These are phyloP conservation scores for Rhytidiadelphus loreus DNA, from an alignment of 225 moss, liverwort and hornwort genomes.

Conservation along the genomic window DNA sequence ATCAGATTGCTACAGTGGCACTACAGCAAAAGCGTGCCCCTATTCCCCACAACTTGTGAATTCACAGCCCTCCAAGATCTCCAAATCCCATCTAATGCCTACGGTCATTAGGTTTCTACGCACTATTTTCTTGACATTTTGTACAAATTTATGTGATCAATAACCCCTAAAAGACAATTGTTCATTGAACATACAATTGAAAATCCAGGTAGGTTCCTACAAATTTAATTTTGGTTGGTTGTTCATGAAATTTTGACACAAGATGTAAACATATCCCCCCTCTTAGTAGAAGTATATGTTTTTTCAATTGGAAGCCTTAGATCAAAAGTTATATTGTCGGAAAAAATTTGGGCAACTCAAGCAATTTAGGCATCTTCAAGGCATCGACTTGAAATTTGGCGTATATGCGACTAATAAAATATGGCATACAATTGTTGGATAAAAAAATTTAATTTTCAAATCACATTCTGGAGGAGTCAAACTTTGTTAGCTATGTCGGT, in stretches of 20 bases:
- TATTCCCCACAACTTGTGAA: too few relatives aligned
- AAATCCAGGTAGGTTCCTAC: accelerated
- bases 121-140: not conserved
- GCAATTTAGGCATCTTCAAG: not conserved
- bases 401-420: not conserved
- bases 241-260: not conserved
- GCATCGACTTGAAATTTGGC: not conserved
- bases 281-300: too few relatives aligned
- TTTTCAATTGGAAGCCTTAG: too few relatives aligned
- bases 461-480: too few relatives aligned
- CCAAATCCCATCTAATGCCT: too few relatives aligned
- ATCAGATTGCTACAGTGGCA: too few relatives aligned
- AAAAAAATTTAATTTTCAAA: too few relatives aligned
- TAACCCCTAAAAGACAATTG: not conserved
- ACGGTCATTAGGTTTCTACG: accelerated
- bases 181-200: accelerated
- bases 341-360: accelerated
- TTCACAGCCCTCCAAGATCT: too few relatives aligned
- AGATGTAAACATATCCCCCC: not conserved
- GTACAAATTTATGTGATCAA: not conserved
- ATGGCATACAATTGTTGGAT: not conserved
- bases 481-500: too few relatives aligned
- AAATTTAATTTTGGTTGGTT: not conserved
- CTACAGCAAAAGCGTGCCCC: too few relatives aligned
- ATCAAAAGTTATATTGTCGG: not conserved